A percentile compares a stretch with the other conserved stretches of the same genome.
Conservation (phyloP, 75 land plant species). For the Cryptomeria japonica region DNA sequence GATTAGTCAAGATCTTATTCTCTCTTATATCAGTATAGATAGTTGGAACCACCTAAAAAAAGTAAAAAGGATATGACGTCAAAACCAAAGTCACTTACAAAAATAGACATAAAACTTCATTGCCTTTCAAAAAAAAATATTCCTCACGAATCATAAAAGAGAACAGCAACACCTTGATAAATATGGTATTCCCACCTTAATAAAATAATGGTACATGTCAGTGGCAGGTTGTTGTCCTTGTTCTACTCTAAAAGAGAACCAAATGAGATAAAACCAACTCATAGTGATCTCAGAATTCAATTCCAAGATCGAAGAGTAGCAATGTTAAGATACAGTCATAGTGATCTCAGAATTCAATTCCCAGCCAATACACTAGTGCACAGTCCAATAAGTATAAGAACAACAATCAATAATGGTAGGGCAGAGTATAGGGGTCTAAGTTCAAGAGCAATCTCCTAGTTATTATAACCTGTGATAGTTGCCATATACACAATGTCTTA, state of each 20-base stretch:
- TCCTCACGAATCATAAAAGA: not conserved
- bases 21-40: constrained; percentile 78
- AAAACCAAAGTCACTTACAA: not conserved
- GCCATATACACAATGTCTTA: too few species aligned
- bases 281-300: too few species aligned
- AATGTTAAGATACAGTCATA: too few species aligned
- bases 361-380: too few species aligned
- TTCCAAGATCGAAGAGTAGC: too few species aligned
- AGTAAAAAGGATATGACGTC: constrained; percentile 1
- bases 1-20: constrained; percentile 73
- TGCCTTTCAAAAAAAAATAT: not conserved
- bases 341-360: too few species aligned
- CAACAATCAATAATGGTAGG: too few species aligned
- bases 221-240: constrained; percentile 60
- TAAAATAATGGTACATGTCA: constrained; percentile 95
- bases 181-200: constrained; percentile 61
- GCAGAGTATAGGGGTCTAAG: too few species aligned
- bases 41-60: constrained; percentile 86
- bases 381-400: too few species aligned
- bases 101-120: not conserved
- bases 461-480: too few species aligned
- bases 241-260: constrained; percentile 50
- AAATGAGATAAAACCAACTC: constrained; percentile 1
- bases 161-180: not conserved
- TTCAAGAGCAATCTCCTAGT: too few species aligned